phyloP scores from a whole-genome alignment of 2,329 filamentous ascomycete species.

The Sclerotinia subarctica region DNA sequence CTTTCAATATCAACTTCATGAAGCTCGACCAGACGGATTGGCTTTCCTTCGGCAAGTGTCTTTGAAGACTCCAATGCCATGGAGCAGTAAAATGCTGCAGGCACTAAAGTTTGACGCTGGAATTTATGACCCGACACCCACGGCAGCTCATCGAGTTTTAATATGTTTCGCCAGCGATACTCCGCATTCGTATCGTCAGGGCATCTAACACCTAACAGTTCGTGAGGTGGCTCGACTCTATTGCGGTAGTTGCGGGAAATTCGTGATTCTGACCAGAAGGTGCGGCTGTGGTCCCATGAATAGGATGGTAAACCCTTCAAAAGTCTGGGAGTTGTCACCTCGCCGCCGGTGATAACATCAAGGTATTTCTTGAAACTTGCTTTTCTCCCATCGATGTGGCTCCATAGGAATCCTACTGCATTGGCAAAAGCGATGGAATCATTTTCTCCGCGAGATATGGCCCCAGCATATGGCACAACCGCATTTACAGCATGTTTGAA shows the following conservation, averaged over 20 bases:
- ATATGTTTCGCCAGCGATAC: conserved; percentile 36
- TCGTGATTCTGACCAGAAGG: conserved; percentile 53
- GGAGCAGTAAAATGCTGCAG: conserved; percentile 35
- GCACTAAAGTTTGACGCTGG: conserved; percentile 32
- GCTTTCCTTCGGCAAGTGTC: conserved; percentile 15
- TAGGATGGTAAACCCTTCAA: conserved; percentile 50
- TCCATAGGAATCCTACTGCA: background rate
- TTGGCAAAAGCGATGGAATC: conserved; percentile 6
- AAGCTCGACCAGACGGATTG: conserved; percentile 33
- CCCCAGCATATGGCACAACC: background rate
- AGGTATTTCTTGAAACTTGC: conserved; percentile 11
- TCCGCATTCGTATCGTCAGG: conserved; percentile 26
- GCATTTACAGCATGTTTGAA: background rate
- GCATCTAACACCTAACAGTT: conserved; percentile 34
- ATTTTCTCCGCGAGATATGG: conserved; percentile 13
- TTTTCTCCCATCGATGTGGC: background rate
- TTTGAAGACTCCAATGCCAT: conserved; percentile 37
- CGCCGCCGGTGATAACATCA: background rate
- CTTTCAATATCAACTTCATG: conserved; percentile 24
- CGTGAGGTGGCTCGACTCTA: conserved; percentile 44
- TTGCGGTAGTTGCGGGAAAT: conserved; percentile 45
- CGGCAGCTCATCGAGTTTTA: conserved; percentile 30
- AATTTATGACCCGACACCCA: conserved; percentile 38
- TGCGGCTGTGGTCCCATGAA: conserved; percentile 51
- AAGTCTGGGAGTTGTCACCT: conserved; percentile 4